phyloP scores from a whole-genome alignment of 768 basidiomycete species.

The Thelephora ganbajun region DNA sequence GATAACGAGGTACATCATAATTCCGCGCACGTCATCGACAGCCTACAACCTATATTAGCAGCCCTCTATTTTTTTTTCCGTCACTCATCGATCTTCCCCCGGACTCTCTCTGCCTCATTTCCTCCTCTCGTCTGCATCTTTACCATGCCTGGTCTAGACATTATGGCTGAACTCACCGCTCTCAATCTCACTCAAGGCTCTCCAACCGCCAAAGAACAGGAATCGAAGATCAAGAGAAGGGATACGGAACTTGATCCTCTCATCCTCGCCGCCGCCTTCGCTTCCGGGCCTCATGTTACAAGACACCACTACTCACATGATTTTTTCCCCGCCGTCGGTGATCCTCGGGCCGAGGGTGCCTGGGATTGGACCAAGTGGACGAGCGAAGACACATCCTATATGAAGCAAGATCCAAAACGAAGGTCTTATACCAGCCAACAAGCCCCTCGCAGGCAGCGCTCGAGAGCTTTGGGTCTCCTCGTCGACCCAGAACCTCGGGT shows the following conservation, averaged over 20 bases:
- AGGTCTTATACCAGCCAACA: conserved; percentile 61
- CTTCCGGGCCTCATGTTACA: conserved; percentile 66
- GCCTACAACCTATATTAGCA: too few relatives aligned
- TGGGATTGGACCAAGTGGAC: conserved; percentile 48
- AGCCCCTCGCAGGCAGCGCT: conserved; percentile 52
- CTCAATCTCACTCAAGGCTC: conserved; percentile 52
- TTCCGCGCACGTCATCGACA: too few relatives aligned
- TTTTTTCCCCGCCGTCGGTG: conserved; percentile 47
- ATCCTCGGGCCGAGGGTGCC: conserved; percentile 35
- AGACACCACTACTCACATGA: conserved; percentile 81
- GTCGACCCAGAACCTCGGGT: background rate
- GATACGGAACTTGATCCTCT: conserved; percentile 71
- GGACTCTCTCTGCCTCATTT: too few relatives aligned
- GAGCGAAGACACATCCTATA: conserved; percentile 22
- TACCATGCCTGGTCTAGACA: conserved; percentile 13
- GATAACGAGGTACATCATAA: too few relatives aligned
- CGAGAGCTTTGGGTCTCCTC: conserved; percentile 19
- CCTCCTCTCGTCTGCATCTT: conserved; percentile 10
- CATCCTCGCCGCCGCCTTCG: conserved; percentile 61
- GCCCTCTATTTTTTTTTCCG: too few relatives aligned
- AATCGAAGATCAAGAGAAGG: conserved; percentile 36
- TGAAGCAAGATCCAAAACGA: conserved; percentile 25
- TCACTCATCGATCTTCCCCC: too few relatives aligned
- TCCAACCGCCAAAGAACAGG: conserved; percentile 12
- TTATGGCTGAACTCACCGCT: conserved; percentile 27